Evolutionary conservation across 1,284 basidiomycete species (phyloP).

Genomic region (Apiotrichum brassicae): DNA sequence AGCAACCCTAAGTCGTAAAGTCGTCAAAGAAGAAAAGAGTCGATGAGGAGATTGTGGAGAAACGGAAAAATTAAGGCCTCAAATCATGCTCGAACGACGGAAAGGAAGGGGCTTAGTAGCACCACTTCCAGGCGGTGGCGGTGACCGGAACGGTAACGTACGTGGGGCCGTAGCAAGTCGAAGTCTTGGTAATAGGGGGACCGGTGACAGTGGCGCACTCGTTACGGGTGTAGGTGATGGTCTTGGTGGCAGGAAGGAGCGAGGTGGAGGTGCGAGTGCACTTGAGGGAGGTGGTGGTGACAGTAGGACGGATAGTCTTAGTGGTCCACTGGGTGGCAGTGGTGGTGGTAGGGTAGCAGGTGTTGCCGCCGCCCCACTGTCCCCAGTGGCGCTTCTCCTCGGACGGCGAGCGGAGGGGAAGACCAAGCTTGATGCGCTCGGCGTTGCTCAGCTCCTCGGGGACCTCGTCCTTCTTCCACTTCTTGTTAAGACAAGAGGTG

Average conservation of each 20-base stretch:
- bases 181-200: conserved; percentile 3
- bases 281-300: background rate
- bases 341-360: conserved; percentile 9
- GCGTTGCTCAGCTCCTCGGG: conserved; percentile 7
- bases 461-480: conserved; percentile 9
- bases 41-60: no score
- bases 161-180: background rate
- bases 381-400: conserved; percentile 1
- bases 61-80: no score
- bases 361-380: background rate
- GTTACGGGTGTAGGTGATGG: background rate
- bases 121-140: background rate
- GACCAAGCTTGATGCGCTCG: conserved; percentile 5
- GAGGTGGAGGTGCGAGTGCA: conserved; percentile 5
- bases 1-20: no score
- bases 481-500: no score
- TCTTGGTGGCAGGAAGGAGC: background rate
- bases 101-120: no score
- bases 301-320: conserved; percentile 2
- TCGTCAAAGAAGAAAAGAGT: no score
- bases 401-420: conserved; percentile 2
- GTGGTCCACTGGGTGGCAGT: background rate
- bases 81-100: no score
- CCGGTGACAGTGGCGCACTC: background rate
- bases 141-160: background rate